Evolutionary conservation across 1,139 yeast genomes (phyloP), one percentile per base, ranked within the genome.

Genomic region (Maudiozyma humilis): DNA sequence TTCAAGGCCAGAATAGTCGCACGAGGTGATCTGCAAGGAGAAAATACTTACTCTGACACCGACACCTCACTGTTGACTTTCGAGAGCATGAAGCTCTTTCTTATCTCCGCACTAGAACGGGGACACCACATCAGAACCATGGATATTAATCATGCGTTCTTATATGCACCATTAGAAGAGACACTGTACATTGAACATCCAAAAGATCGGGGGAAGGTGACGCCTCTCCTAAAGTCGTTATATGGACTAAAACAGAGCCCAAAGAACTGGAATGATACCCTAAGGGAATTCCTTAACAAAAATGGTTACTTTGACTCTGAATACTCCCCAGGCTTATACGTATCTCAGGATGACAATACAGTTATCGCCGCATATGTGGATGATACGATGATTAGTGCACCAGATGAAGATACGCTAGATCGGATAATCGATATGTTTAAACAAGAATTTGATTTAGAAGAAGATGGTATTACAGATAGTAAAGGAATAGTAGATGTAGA

Each of bases 261-360:
- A 34, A 41, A 41, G 13, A 17, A 36, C 12, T 39, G 47, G 42
- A 39, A 40, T 33, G 40, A 38, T 23, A 36, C 36, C 2, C 33
- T 44, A 12, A n/a, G 35, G 17, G 18, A 38, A 3, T 41, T 14
- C 18, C 13, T 44, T 30, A 44, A 44, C 25, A 6, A 18, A n/a
- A 6, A 16, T 3, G 31, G 14, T 6, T 23, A 23, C 10, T 6
- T 2, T 40, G 81, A 82, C 51, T 68, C 62, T 46, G 70, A 66
- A 45, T 78, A 72, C 62, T 56, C 40, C 2, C 45, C 47, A 3
- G 43, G 47, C 4, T 18, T 44, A 2, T 42, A 30, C 39, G 15
- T 25, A 3, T 17, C 30, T 4, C 8, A 34, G 12, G 38, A 38
- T 14, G 14, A 16, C 4, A 16, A 8, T 3, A 13, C n/a, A 5